Evolutionary conservation across 2,329 filamentous ascomycete species (phyloP).

Genomic region (Aspergillus nomiae): DNA sequence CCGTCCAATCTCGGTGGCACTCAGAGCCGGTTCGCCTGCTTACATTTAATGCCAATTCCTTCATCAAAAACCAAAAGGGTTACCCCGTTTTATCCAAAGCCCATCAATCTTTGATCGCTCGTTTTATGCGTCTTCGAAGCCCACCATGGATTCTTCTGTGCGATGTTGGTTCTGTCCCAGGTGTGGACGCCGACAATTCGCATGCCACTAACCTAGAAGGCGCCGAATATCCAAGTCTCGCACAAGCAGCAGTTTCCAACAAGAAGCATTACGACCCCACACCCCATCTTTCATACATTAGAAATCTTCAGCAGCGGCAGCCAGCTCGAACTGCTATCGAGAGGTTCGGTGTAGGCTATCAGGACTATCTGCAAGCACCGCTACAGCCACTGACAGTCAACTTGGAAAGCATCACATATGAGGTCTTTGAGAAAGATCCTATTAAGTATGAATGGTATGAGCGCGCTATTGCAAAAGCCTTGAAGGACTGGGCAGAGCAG

Average conservation of each 20-base stretch:
- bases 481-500: slow-evolving; percentile 75
- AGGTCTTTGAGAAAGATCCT: slow-evolving; percentile 97
- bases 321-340: slow-evolving; percentile 65
- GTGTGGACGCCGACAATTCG: slow-evolving; percentile 37
- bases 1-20: slow-evolving; percentile 63
- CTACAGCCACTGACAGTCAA: slow-evolving; percentile 95
- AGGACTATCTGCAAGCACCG: slow-evolving; percentile 94
- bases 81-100: slow-evolving; percentile 61
- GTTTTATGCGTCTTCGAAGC: slow-evolving; percentile 59
- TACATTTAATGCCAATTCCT: slow-evolving; percentile 54
- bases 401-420: slow-evolving; percentile 94
- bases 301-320: slow-evolving; percentile 81
- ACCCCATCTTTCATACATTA: slow-evolving; percentile 76
- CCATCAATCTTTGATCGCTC: slow-evolving; percentile 60
- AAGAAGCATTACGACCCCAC: slow-evolving; percentile 59
- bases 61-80: slow-evolving; percentile 60
- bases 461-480: slow-evolving; percentile 74
- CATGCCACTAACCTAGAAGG: slow-evolving; percentile 22
- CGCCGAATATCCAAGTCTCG: slow-evolving; percentile 66
- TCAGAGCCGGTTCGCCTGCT: slow-evolving; percentile 64
- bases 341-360: slow-evolving; percentile 70
- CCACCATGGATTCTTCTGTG: slow-evolving; percentile 63
- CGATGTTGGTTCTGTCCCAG: slow-evolving; percentile 59
- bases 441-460: slow-evolving; percentile 99
- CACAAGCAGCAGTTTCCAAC: slow-evolving; percentile 60